A percentile compares a stretch with the other conserved stretches of the same genome.
Conservation (phyloP, 805 yeast genomes). For the Scheffersomyces coipomensis region DNA sequence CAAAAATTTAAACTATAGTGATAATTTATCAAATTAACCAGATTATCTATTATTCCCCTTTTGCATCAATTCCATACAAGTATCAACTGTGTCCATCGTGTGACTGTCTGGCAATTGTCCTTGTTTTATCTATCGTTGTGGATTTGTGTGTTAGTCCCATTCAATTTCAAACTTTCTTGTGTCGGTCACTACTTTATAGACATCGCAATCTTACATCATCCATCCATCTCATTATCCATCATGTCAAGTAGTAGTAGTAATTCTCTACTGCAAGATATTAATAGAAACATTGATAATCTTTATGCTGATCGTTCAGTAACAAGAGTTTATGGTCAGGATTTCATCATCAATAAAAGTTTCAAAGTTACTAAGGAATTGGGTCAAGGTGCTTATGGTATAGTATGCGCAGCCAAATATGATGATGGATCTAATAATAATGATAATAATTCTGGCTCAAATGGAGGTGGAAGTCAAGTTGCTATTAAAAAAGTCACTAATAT, state of each 20-base stretch:
- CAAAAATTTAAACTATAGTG: too few relatives aligned
- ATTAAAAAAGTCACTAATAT: slow-evolving; percentile 95
- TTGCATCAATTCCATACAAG: too few relatives aligned
- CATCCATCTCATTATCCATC: not conserved
- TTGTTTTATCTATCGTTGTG: too few relatives aligned
- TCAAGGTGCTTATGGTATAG: slow-evolving; percentile 97
- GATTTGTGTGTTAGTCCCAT: too few relatives aligned
- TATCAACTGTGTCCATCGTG: too few relatives aligned
- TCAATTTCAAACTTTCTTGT: too few relatives aligned
- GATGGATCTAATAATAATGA: slow-evolving; percentile 51
- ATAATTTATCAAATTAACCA: too few relatives aligned
- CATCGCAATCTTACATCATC: too few relatives aligned
- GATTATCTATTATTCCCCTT: too few relatives aligned
- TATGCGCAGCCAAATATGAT: slow-evolving; percentile 88
- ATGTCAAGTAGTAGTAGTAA: not conserved
- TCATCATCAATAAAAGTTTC: slow-evolving; percentile 85
- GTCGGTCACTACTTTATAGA: too few relatives aligned
- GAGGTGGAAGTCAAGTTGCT: slow-evolving; percentile 60
- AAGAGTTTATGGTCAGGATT: slow-evolving; percentile 72
- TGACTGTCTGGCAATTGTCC: too few relatives aligned
- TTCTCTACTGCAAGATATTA: not conserved
- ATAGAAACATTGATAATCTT: not conserved
- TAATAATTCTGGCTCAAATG: slow-evolving; percentile 9
- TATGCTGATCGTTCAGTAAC: slow-evolving; percentile 33
- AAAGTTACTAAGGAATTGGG: slow-evolving; percentile 91